Evolutionary conservation across 2,329 filamentous ascomycete genomes (phyloP), one percentile per base, ranked within the genome.

Genomic region (Massarina eburnea): DNA sequence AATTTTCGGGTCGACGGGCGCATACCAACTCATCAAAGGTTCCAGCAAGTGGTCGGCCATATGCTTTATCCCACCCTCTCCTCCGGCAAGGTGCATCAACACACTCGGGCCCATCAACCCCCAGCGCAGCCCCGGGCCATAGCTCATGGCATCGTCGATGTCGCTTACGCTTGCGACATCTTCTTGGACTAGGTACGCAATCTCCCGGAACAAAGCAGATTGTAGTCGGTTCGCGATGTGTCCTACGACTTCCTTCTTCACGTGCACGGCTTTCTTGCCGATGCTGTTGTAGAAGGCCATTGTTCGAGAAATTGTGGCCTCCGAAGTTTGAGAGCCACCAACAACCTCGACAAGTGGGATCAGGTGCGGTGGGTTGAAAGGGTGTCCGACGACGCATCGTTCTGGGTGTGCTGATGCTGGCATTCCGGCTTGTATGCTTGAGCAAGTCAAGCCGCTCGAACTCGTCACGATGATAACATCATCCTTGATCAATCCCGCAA

Each of bases 351-450:
- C 73, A 12, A 77, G 62, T 1, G 74, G 74, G 17, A 77, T 73
- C 15, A 78, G 59, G 49, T 77, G 75, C 5, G 74, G 75, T 8
- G 75, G 75, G 49, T 78, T 77, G 62, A 76, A 77, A 0, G 75
- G 74, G 51, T 77, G 75, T 3, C 73, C 74, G 20, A 77, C 67
- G 1, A 75, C 53, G 26, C 73, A 62, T n/a, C 72, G 64, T 17
- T 54, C 57, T 0, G 71, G 67, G 24, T 61, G 51, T 15, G 33
- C 15, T 9, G 43, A 36, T 32, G 56, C 55, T 40, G 61, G 60
- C 15, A 41, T 41, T 4, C 50, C 45, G 3, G 54, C 46, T n/a
- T 58, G 56, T 39, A 67, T 62, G 35, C 54, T 59, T 26, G 60
- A 66, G 58, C 53, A 66, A 1, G 66, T 69, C 8, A 74, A 55